Evolutionary conservation across 2,329 filamentous ascomycete genomes (phyloP), one percentile per base, ranked within the genome.

Genomic region (Penicillium polonicum): DNA sequence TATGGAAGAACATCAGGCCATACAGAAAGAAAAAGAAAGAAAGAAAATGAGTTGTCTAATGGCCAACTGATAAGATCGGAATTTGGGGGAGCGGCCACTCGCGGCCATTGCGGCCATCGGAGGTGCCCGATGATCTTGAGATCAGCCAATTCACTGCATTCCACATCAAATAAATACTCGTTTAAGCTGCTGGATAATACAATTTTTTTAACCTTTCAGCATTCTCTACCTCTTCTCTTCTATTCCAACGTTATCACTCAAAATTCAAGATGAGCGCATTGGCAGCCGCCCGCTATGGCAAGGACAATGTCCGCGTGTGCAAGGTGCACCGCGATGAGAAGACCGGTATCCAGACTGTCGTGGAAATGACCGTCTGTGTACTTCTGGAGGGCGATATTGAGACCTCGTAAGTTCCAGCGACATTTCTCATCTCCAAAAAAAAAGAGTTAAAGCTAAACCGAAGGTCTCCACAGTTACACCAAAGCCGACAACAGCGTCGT

Each of bases 221-320:
- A 35, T 13, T 5, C 13, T 42, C 29, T 31, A 44, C n/a, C 17
- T 15, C n/a, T 39, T 52, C 29, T 45, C 42, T 36, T 35, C 36
- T 19, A 55, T 52, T 10, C 21, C 42, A 12, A 44, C 2, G 3
- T 44, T 39, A 52, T 43, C 38, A 15, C 27, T 33, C 31, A 39
- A 5, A 41, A 43, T 56, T 38, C 62, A 70, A 39, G 36, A 76
- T 75, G 72, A 65, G 66, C 48, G 57, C 70, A 61, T 66, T 81
- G 50, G 69, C 75, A 56, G 74, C 78, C 63, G 78, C 78, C 57
- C 77, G 78, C 58, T 81, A 81, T 68, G 79, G 79, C 66, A 81
- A 99, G 86, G 94, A 97, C 85, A 97, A 99, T 80, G 89, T 99
- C 83, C 92, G 94, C 71, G 86, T 99, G 70, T 96, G 89, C 86